A percentile compares a stretch with the other conserved stretches of the same genome.
phyloP scores from a whole-genome alignment of 2,329 filamentous ascomycete genomes.

The Beauveria australis region DNA sequence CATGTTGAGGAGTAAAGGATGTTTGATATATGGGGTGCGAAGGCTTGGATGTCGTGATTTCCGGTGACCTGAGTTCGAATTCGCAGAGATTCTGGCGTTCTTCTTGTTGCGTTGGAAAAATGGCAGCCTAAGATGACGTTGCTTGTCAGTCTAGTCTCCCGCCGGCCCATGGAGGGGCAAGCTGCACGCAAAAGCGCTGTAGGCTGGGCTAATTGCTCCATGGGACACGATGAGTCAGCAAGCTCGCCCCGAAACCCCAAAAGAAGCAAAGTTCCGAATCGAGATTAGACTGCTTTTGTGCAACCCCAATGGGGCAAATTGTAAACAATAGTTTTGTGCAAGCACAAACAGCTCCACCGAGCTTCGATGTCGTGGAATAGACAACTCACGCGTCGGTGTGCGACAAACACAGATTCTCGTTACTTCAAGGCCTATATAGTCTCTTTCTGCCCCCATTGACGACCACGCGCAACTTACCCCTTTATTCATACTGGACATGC shows the following conservation, averaged over 20 bases:
- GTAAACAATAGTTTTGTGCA: conserved; percentile 8
- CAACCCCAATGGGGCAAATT: conserved; percentile 8
- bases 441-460: background rate
- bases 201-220: background rate
- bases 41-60: background rate
- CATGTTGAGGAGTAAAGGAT: conserved; percentile 46
- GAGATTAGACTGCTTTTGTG: background rate
- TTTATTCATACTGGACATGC: background rate
- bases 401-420: background rate
- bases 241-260: background rate
- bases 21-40: background rate
- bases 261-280: conserved; percentile 7
- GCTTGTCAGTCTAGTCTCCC: background rate
- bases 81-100: background rate
- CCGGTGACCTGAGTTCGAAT: background rate
- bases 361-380: background rate
- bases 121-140: conserved; percentile 5
- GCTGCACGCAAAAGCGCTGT: background rate
- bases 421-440: background rate
- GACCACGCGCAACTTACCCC: background rate
- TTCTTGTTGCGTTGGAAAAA: background rate
- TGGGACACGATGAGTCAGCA: conserved; percentile 6
- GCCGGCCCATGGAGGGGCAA: conserved; percentile 3
- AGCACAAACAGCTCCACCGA: conserved; percentile 4
- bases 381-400: conserved; percentile 9